A percentile compares a stretch with the other conserved stretches of the same genome.
Evolutionary conservation across 495 filamentous ascomycete species (phyloP).

Genomic region (Acidiella bohemica): DNA sequence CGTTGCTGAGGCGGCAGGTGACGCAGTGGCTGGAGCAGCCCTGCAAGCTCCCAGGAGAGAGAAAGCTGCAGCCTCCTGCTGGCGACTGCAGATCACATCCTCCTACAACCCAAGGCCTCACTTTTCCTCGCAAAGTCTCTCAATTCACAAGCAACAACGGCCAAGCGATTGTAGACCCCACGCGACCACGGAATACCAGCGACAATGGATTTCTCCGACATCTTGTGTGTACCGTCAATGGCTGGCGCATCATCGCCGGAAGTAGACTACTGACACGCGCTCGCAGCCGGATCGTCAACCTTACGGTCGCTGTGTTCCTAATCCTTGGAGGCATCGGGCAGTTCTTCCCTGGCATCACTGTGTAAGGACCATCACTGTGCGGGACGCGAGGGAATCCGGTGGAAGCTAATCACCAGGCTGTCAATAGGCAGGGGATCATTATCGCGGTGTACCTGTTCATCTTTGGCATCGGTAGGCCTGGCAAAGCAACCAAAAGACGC

Average conservation of each 20-base stretch:
- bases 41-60: too few relatives aligned
- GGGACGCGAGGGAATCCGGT: conserved; percentile 40
- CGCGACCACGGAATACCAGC: neutral
- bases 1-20: too few relatives aligned
- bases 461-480: conserved; percentile 70
- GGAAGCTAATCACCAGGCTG: neutral
- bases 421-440: conserved; percentile 50
- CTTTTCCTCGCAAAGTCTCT: too few relatives aligned
- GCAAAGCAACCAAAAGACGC: too few relatives aligned
- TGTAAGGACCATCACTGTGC: conserved; percentile 34
- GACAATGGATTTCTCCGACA: conserved; percentile 34
- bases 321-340: conserved; percentile 78
- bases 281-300: conserved; percentile 79
- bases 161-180: too few relatives aligned
- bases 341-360: conserved; percentile 48
- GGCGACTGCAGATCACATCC: too few relatives aligned
- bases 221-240: conserved; percentile 27
- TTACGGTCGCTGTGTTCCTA: conserved; percentile 78
- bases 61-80: too few relatives aligned
- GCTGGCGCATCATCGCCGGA: too few relatives aligned
- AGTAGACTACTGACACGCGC: too few relatives aligned
- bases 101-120: too few relatives aligned
- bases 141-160: too few relatives aligned
- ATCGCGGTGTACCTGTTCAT: conserved; percentile 74
- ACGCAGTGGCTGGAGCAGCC: too few relatives aligned